Evolutionary conservation across 139 green algal genomes (phyloP), one percentile per base, ranked within the genome.

Genomic region (Pseudopediastrum boryanum): DNA sequence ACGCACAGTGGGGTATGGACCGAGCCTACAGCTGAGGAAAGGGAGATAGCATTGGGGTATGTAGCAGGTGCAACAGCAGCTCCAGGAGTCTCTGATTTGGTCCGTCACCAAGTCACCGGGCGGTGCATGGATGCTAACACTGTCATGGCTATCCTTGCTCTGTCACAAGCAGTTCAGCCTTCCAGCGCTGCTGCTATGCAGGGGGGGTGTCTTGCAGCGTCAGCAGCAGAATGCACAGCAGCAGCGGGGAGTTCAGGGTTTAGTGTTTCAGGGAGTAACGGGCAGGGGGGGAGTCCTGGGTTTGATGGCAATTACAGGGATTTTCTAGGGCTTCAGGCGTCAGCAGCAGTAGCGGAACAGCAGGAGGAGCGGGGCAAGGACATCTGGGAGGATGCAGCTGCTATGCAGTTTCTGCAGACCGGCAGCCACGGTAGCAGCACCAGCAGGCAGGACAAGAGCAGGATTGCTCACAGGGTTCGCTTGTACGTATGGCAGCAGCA

Each of bases 111-210:
- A n/a, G n/a, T n/a, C n/a, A n/a, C n/a, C n/a, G 63, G 63, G 63
- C 63, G 52, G 13, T 51, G 63, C 19, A 71, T 71, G 33, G 63
- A 71, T 35, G 65, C 65, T 43, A 58, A 72, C 21, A 25, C 65
- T 5, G 25, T 72, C 6, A 21, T 42, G 23, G 35, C 25, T n/a
- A 56, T 72, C 38, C 38, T 54, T 41, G 65, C 65, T 25, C 38
- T 58, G 4, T 25, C 38, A 41, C n/a, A n/a, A n/a, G n/a, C n/a
- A n/a, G n/a, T n/a, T n/a, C n/a, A n/a, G n/a, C n/a, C n/a, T n/a
- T n/a, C n/a, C n/a, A n/a, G n/a, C n/a, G n/a, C n/a, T n/a, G n/a
- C n/a, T n/a, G n/a, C n/a, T n/a, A n/a, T n/a, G n/a, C n/a, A n/a
- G 12, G 4, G 23, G 65, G 38, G 8, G 31, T 7, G 4, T 35